Base-by-base conservation (phyloP, 2,329 filamentous ascomycete species). In the Paraphaeosphaeria sporulosa region DNA sequence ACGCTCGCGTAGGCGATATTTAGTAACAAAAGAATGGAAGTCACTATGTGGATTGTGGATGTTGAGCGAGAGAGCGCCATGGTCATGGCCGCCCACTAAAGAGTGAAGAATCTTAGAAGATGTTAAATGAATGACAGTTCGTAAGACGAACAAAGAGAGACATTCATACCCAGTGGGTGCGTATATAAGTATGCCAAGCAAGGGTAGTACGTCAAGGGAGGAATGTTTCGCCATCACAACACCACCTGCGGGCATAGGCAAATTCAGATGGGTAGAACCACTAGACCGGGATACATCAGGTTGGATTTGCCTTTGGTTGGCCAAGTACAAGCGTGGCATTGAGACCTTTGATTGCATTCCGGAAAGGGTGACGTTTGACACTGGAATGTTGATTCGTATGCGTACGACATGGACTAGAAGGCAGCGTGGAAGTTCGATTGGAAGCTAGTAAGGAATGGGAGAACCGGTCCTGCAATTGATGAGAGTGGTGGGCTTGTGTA, bases 21-120 rank as follows among this genome's bases (percentile, higher is more conserved):
- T 40, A 43, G 30, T 19, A 57, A 6, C 27, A 62, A 44, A 15
- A 60, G 50, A 13, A 60, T 49, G 40, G 46, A 43, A 2, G 57
- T 57, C 10, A 60, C 40, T 5, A 60, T 8, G 25, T 46, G 46
- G 15, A 60, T 36, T 36, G 51, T 21, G 15, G 43, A 58, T 19
- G 7, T 40, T 13, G 49, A n/a, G 32, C 46, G 51, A n/a, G 54
- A 52, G 25, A 46, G 47, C 52, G 30, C 47, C 58, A 60, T 60
- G n/a, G 25, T 34, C 36, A 44, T 21, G 42, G 49, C 49, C 4
- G 17, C 32, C 42, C 43, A 40, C 40, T 38, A 58, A 58, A 42
- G 56, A 58, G 42, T n/a, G 32, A 36, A 27, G 27, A 42, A 5
- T 27, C n/a, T n/a, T 13, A 48, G 27, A 52, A 34, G 47, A 47